Evolutionary conservation across 2,329 filamentous ascomycete species (phyloP).

Genomic region (Penicillium thymicola): DNA sequence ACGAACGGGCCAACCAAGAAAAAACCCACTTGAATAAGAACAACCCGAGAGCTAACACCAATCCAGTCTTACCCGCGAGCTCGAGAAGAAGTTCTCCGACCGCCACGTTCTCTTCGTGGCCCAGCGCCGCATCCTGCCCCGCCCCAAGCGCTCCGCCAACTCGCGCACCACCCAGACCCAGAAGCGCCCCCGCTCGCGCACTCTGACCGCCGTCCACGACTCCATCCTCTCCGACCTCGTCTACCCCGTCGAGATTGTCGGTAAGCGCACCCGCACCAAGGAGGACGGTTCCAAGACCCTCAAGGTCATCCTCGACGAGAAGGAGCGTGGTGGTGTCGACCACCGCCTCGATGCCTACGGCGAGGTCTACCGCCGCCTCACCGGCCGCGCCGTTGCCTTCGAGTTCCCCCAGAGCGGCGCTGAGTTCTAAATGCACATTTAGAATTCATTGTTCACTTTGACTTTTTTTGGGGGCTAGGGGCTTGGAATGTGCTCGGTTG

Average conservation of each 20-base stretch:
- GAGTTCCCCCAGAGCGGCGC: slow-evolving; percentile 89
- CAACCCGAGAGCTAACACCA: slow-evolving; percentile 7
- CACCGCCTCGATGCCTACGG: slow-evolving; percentile 99
- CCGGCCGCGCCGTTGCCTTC: slow-evolving; percentile 92
- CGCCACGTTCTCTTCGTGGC: slow-evolving; percentile 99
- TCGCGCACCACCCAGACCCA: slow-evolving; percentile 94
- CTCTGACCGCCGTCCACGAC: slow-evolving; percentile 97
- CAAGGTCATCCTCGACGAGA: slow-evolving; percentile 99
- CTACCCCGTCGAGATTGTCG: slow-evolving; percentile 99
- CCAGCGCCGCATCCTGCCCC: slow-evolving; percentile 96
- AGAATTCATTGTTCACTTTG: slow-evolving; percentile 19
- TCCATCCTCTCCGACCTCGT: slow-evolving; percentile 96
- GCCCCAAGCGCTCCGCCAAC: slow-evolving; percentile 97
- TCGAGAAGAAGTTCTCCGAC: slow-evolving; percentile 99
- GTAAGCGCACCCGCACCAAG: slow-evolving; percentile 97
- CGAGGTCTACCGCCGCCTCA: slow-evolving; percentile 98
- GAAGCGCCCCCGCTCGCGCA: slow-evolving; percentile 97
- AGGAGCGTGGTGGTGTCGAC: slow-evolving; percentile 99
- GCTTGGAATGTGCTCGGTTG: slow-evolving; percentile 23
- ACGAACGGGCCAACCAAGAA: not conserved
- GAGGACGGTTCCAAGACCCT: slow-evolving; percentile 98
- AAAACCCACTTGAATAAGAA: not conserved
- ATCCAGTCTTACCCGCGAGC: slow-evolving; percentile 91
- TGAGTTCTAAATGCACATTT: slow-evolving; percentile 68
- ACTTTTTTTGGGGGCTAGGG: slow-evolving; percentile 21